phyloP scores from a whole-genome alignment of 2,329 filamentous ascomycete species.

The Ascosphaera apis region DNA sequence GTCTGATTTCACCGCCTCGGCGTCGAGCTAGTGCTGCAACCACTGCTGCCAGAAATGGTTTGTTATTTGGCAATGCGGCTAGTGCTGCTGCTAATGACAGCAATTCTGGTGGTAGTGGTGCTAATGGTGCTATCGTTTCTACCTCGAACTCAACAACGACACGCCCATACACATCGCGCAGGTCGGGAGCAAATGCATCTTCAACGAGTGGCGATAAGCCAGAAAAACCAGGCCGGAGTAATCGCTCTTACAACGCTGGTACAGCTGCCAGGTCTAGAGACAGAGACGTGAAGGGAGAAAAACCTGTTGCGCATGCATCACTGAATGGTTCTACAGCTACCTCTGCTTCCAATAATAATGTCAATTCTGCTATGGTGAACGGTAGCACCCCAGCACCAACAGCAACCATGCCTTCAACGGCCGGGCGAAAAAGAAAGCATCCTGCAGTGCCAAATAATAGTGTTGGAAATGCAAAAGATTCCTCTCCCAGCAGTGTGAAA shows the following conservation, averaged over 20 bases:
- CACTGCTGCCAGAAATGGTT: conserved; percentile 16
- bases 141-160: conserved; percentile 35
- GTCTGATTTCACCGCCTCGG: conserved; percentile 23
- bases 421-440: conserved; percentile 71
- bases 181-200: too few species aligned
- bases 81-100: conserved; percentile 16
- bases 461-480: conserved; percentile 10
- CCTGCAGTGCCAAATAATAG: conserved; percentile 20
- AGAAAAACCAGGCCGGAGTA: too few species aligned
- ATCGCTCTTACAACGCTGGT: too few species aligned
- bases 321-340: too few species aligned
- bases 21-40: conserved; percentile 11
- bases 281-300: too few species aligned
- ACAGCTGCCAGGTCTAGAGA: too few species aligned
- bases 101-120: conserved; percentile 8
- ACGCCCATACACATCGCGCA: too few species aligned
- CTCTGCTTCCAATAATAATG: too few species aligned
- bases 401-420: conserved; percentile 20
- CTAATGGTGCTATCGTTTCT: conserved; percentile 30
- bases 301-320: too few species aligned
- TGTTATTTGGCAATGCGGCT: conserved; percentile 19
- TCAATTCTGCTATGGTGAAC: too few species aligned
- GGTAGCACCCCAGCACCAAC: too few species aligned
- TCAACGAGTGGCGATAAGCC: too few species aligned
- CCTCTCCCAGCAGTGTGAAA: conserved; percentile 8